Percentiles rank a stretch among this genome's conserved stretches.
Evolutionary conservation across 345 rosid genomes (phyloP).

Genomic region (Laguncularia racemosa): DNA sequence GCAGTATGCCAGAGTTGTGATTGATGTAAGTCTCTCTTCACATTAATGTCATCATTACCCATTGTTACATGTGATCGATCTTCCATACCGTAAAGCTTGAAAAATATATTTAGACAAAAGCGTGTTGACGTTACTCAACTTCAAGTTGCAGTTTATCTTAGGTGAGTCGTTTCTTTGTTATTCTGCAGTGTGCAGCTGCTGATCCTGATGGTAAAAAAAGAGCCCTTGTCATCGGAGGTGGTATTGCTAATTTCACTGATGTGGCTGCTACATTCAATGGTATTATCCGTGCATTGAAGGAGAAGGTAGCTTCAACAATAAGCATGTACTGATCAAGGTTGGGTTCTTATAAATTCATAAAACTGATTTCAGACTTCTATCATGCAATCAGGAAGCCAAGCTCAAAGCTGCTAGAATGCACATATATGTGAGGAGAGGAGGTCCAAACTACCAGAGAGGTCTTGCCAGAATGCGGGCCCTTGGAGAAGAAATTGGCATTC

Average conservation of each 20-base stretch:
- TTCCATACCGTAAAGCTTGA: not conserved
- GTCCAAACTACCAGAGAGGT: conserved; percentile 81
- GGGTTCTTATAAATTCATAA: not conserved
- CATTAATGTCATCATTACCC: no score
- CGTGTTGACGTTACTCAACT: no score
- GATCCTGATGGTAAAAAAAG: conserved; percentile 81
- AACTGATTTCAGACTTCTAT: not conserved
- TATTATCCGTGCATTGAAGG: conserved; percentile 83
- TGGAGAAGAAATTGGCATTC: conserved; percentile 75
- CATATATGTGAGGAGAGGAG: conserved; percentile 70
- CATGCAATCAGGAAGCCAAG: conserved; percentile 46
- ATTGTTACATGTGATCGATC: not conserved
- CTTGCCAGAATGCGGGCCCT: conserved; percentile 76
- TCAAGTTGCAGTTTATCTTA: not conserved
- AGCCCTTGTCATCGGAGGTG: conserved; percentile 94
- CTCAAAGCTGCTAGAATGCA: conserved; percentile 65
- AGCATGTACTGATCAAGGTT: no score
- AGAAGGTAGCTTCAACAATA: conserved; percentile 44
- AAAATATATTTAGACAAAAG: not conserved
- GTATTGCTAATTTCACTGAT: conserved; percentile 94
- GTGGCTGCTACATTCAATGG: conserved; percentile 97
- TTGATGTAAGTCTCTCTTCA: conserved; percentile 48
- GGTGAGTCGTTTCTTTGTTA: conserved; percentile 4
- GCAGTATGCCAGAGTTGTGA: conserved; percentile 97
- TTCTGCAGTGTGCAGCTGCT: conserved; percentile 73